These are phyloP conservation scores for Polytolypa hystricis DNA, from an alignment of 2,329 filamentous ascomycete genomes.

Conservation along the genomic window DNA sequence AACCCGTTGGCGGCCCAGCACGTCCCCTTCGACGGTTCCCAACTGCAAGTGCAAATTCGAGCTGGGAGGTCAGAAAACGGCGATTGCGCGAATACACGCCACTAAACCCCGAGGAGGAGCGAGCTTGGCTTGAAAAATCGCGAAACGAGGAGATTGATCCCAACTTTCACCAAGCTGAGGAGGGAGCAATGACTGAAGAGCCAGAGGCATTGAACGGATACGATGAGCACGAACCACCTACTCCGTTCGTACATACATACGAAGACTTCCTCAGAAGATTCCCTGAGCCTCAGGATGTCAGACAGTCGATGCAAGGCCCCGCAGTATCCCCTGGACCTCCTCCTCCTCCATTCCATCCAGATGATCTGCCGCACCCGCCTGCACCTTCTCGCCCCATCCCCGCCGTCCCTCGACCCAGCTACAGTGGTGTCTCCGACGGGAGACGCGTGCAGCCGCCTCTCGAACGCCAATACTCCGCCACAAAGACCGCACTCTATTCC, in stretches of 20 bases:
- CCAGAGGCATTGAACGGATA: slow-evolving; percentile 34
- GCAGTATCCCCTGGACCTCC: slow-evolving; percentile 22
- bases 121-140: slow-evolving; percentile 67
- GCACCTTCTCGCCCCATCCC: slow-evolving; percentile 55
- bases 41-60: slow-evolving; percentile 40
- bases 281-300: slow-evolving; percentile 55
- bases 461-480: slow-evolving; percentile 35
- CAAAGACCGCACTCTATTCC: slow-evolving; percentile 33
- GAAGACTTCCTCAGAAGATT: slow-evolving; percentile 78
- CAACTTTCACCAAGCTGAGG: slow-evolving; percentile 30
- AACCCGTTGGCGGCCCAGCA: slow-evolving; percentile 22
- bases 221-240: slow-evolving; percentile 37
- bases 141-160: slow-evolving; percentile 51
- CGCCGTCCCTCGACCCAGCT: slow-evolving; percentile 58
- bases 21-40: slow-evolving; percentile 43
- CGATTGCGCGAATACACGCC: slow-evolving; percentile 53
- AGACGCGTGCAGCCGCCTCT: slow-evolving; percentile 35
- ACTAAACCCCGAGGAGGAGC: slow-evolving; percentile 69
- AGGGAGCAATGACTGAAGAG: slow-evolving; percentile 28
- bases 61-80: slow-evolving; percentile 44
- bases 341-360: slow-evolving; percentile 19
- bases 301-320: slow-evolving; percentile 44
- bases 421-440: slow-evolving; percentile 66
- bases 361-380: slow-evolving; percentile 42
- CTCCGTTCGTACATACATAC: slow-evolving; percentile 54